phyloP scores from a whole-genome alignment of 1,284 basidiomycete genomes.

The Dichomitus squalens region DNA sequence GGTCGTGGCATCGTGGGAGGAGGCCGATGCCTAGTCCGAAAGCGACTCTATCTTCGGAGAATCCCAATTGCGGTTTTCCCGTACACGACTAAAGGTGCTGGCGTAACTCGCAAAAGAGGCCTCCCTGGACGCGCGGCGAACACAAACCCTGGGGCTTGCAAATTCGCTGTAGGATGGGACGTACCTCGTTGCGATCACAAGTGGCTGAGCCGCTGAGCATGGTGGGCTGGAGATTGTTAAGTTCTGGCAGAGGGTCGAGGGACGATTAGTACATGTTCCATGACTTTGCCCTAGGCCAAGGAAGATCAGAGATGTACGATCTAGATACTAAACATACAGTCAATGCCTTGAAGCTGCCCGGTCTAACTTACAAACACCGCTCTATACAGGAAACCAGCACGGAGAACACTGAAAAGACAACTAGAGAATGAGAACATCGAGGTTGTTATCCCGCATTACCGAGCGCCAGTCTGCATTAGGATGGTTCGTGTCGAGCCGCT shows the following conservation, averaged over 20 bases:
- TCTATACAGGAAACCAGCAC: conserved; percentile 7
- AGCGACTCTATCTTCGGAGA: conserved; percentile 13
- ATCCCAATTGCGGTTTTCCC: conserved; percentile 8
- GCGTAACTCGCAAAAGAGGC: conserved; percentile 3
- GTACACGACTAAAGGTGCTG: conserved; percentile 5
- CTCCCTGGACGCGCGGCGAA: conserved; percentile 1
- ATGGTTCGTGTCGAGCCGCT: conserved; percentile 39
- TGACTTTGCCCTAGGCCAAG: not conserved
- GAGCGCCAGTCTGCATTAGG: conserved; percentile 41
- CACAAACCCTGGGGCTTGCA: not conserved
- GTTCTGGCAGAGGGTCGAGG: conserved; percentile 1
- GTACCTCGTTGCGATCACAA: conserved; percentile 19
- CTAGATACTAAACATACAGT: conserved; percentile 18
- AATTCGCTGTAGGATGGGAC: conserved; percentile 8
- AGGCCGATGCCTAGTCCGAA: not conserved
- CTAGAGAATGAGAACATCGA: conserved; percentile 37
- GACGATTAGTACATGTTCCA: not conserved
- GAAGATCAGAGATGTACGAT: conserved; percentile 11
- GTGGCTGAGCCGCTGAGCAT: not conserved
- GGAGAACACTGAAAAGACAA: conserved; percentile 3
- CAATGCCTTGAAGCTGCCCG: conserved; percentile 5
- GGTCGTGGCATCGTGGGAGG: conserved; percentile 16
- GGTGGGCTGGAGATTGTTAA: conserved; percentile 10
- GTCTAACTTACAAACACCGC: conserved; percentile 23
- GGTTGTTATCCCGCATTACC: conserved; percentile 42